A percentile compares a stretch with the other conserved stretches of the same genome.
Conservation (phyloP, 2,329 filamentous ascomycete genomes). For the Fusarium paranaense region DNA sequence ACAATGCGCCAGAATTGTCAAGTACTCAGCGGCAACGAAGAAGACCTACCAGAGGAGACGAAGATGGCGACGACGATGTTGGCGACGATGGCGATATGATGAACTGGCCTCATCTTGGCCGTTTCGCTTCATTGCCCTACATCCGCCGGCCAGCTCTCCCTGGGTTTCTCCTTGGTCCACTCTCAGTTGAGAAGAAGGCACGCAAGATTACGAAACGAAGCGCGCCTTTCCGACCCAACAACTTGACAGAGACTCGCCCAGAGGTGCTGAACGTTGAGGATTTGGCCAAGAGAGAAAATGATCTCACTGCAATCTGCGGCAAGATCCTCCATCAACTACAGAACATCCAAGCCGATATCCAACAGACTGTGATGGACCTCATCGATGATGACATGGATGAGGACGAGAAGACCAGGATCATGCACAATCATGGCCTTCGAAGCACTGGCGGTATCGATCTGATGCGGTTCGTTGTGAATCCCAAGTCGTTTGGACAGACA, state of each 20-base stretch:
- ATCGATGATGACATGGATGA: constrained; percentile 61
- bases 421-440: constrained; percentile 74
- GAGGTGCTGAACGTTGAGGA: constrained; percentile 82
- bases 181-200: constrained; percentile 88
- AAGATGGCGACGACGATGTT: constrained; percentile 67
- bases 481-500: constrained; percentile 89
- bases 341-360: constrained; percentile 58
- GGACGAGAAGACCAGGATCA: constrained; percentile 61
- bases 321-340: constrained; percentile 75
- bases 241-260: constrained; percentile 77
- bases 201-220: constrained; percentile 78
- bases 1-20: constrained; percentile 63
- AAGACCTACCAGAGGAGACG: constrained; percentile 54
- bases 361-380: constrained; percentile 58
- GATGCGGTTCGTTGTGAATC: constrained; percentile 91
- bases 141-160: constrained; percentile 81
- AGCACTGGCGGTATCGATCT: constrained; percentile 79
- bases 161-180: constrained; percentile 87
- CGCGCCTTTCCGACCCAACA: constrained; percentile 76
- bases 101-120: constrained; percentile 88
- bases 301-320: constrained; percentile 82
- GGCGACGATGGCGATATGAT: constrained; percentile 81
- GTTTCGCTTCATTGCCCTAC: constrained; percentile 78
- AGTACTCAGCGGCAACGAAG: constrained; percentile 62
- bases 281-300: constrained; percentile 80